phyloP scores from a whole-genome alignment of 371 early-diverging fungal genomes.

The Mortierella sp. region DNA sequence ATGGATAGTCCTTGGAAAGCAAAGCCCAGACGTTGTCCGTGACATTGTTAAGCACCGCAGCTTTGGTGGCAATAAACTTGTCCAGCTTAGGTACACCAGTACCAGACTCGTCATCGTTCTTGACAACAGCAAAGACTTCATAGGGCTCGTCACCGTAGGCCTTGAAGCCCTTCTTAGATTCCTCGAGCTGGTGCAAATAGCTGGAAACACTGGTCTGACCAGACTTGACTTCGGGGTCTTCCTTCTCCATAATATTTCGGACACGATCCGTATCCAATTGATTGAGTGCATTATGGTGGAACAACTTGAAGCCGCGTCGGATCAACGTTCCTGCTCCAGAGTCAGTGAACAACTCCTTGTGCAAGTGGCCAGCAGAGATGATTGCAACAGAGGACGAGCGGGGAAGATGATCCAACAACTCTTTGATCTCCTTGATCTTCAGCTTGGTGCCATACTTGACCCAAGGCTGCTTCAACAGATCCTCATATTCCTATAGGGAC shows the following conservation, averaged over 20 bases:
- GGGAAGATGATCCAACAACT: conserved; percentile 92
- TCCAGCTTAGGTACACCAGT: conserved; percentile 73
- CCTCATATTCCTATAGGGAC: conserved; percentile 73
- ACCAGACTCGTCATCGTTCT: conserved; percentile 60
- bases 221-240: conserved; percentile 74
- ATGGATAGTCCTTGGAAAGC: conserved; percentile 77
- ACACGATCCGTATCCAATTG: conserved; percentile 86
- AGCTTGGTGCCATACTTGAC: conserved; percentile 96
- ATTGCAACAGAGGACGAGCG: conserved; percentile 96
- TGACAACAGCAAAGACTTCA: conserved; percentile 86
- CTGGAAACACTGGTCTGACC: conserved; percentile 79
- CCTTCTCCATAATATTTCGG: conserved; percentile 80
- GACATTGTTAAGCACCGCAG: conserved; percentile 85
- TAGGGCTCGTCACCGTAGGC: conserved; percentile 89
- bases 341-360: conserved; percentile 97
- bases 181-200: conserved; percentile 74
- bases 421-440: conserved; percentile 95
- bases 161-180: conserved; percentile 59
- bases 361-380: conserved; percentile 94
- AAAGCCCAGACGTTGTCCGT: conserved; percentile 90
- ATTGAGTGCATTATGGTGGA: conserved; percentile 70
- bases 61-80: conserved; percentile 82
- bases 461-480: conserved; percentile 92
- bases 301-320: conserved; percentile 91
- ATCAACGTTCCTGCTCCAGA: conserved; percentile 96